These are phyloP conservation scores for Diaporthe sp. DNA, from an alignment of 2,329 filamentous ascomycete species.

Conservation along the genomic window DNA sequence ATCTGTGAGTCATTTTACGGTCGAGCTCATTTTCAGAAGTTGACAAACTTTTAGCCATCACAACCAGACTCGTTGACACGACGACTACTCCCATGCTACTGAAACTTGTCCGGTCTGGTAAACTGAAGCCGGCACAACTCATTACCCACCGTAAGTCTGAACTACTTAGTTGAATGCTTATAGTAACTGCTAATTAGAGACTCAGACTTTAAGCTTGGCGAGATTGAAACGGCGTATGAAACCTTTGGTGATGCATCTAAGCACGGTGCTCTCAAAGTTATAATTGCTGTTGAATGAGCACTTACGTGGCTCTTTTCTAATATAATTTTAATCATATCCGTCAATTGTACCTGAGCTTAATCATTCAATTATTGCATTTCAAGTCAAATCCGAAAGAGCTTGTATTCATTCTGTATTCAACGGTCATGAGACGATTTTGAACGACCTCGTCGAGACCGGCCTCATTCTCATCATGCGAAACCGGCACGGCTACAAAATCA, in stretches of 20 bases:
- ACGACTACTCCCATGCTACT: conserved; percentile 63
- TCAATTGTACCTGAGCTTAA: no score
- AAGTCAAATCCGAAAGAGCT: no score
- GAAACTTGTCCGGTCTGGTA: conserved; percentile 58
- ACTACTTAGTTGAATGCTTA: neutral
- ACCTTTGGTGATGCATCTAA: conserved; percentile 59
- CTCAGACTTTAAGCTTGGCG: conserved; percentile 56
- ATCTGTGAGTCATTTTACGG: conserved; percentile 56
- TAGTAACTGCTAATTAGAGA: neutral
- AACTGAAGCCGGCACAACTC: conserved; percentile 57
- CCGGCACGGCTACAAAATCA: conserved; percentile 16
- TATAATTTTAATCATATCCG: no score
- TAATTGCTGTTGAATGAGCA: conserved; percentile 52
- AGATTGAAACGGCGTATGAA: conserved; percentile 60
- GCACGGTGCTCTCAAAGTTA: conserved; percentile 59
- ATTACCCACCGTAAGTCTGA: conserved; percentile 60
- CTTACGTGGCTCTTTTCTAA: neutral
- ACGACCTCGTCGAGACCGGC: neutral
- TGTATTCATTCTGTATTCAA: neutral
- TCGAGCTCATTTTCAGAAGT: conserved; percentile 39
- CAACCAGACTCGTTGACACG: conserved; percentile 62
- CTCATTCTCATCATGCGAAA: neutral
- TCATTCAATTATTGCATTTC: no score
- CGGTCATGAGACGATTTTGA: neutral
- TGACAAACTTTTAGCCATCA: conserved; percentile 52